phyloP scores from a whole-genome alignment of 106 monocot genomes.

The Acorus calamus region DNA sequence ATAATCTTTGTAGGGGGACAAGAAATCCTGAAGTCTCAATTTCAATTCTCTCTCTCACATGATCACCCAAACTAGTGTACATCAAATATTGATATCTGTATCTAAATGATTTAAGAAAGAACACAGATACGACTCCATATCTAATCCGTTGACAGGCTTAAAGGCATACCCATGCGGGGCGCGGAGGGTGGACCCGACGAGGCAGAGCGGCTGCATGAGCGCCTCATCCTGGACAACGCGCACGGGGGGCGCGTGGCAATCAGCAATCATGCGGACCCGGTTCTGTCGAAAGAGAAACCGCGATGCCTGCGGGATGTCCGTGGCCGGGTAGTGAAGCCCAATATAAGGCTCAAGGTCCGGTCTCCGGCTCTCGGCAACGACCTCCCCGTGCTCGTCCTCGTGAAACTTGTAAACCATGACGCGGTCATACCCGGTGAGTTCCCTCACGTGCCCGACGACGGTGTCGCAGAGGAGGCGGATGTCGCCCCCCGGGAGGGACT shows the following conservation, averaged over 20 bases:
- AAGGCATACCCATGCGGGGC: conserved; percentile 34
- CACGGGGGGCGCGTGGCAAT: conserved; percentile 63
- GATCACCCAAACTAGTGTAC: too few relatives aligned
- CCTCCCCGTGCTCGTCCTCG: conserved; percentile 92
- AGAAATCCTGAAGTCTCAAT: too few relatives aligned
- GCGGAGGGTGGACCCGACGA: conserved; percentile 79
- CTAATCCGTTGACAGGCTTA: too few relatives aligned
- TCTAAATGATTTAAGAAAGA: too few relatives aligned
- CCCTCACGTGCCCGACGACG: conserved; percentile 65
- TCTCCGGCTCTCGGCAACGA: conserved; percentile 60
- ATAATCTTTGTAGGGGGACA: too few relatives aligned
- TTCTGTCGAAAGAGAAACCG: conserved; percentile 89
- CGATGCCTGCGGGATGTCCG: conserved; percentile 87
- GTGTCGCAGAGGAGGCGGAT: conserved; percentile 70
- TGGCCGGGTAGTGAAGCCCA: conserved; percentile 87
- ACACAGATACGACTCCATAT: too few relatives aligned
- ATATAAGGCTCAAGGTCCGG: conserved; percentile 77
- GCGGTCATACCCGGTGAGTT: conserved; percentile 82
- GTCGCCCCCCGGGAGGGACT: conserved; percentile 82
- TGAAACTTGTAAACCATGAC: conserved; percentile 98
- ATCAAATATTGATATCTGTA: too few relatives aligned
- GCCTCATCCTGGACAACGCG: conserved; percentile 54
- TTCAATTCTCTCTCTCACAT: too few relatives aligned
- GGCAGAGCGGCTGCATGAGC: conserved; percentile 67
- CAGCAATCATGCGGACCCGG: conserved; percentile 84